Conservation (phyloP, 2,329 filamentous ascomycete genomes). For the Ophiognomonia clavigignenti-juglandacearum region DNA sequence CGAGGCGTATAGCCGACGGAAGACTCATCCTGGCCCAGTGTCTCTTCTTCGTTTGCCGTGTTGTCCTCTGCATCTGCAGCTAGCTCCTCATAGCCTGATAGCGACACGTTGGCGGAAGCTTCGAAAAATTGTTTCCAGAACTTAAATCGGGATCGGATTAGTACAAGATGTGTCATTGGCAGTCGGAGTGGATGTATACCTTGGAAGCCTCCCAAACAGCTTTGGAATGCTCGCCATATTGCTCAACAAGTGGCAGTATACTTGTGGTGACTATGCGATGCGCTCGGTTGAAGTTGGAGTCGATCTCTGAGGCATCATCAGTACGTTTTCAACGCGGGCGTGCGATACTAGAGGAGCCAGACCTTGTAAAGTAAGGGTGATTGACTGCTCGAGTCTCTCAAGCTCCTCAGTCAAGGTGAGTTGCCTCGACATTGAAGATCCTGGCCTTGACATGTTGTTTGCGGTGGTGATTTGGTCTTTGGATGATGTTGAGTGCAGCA, state of each 20-base stretch:
- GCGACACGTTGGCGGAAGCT: constrained; percentile 91
- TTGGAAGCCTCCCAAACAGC: constrained; percentile 97
- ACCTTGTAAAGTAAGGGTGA: constrained; percentile 93
- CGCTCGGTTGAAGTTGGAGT: constrained; percentile 95
- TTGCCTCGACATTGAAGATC: constrained; percentile 42
- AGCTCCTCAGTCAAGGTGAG: constrained; percentile 90
- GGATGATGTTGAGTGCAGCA: neutral
- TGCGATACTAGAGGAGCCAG: constrained; percentile 14
- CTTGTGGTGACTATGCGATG: constrained; percentile 93
- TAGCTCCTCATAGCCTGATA: constrained; percentile 88
- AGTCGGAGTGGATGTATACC: constrained; percentile 40
- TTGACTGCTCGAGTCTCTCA: constrained; percentile 92
- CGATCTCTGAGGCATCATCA: constrained; percentile 66
- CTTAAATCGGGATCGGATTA: constrained; percentile 41
- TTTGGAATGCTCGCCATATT: constrained; percentile 90
- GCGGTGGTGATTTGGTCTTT: constrained; percentile 4
- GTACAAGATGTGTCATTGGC: neutral
- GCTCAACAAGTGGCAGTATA: constrained; percentile 88
- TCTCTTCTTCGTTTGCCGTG: constrained; percentile 43
- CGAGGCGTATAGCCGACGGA: constrained; percentile 28
- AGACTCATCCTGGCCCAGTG: constrained; percentile 52
- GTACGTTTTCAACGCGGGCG: neutral
- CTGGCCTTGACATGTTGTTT: constrained; percentile 44
- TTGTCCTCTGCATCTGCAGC: constrained; percentile 59
- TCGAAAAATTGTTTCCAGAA: constrained; percentile 99